Evolutionary conservation across 2,329 filamentous ascomycete genomes (phyloP).

Genomic region (Apiospora arundinis): DNA sequence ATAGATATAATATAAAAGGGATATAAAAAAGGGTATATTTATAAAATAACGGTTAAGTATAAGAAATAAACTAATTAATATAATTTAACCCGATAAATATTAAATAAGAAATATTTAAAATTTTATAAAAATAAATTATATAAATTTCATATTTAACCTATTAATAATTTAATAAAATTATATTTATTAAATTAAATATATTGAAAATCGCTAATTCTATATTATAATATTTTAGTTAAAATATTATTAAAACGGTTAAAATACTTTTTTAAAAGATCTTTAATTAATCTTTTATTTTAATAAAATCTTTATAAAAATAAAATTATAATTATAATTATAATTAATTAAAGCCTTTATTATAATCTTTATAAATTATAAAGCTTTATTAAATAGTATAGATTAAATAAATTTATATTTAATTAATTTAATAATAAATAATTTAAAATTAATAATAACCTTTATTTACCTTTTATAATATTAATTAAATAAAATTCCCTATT

Average conservation of each 20-base stretch:
- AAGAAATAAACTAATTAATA: too few species aligned
- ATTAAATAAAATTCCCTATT: too few species aligned
- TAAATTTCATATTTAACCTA: not conserved
- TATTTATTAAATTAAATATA: not conserved
- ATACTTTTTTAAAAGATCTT: too few species aligned
- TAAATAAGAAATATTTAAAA: too few species aligned
- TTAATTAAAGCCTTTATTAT: not conserved
- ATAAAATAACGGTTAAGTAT: too few species aligned
- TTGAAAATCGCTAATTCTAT: not conserved
- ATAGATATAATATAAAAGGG: not conserved
- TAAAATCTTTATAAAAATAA: too few species aligned
- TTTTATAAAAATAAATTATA: not conserved
- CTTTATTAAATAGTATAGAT: too few species aligned
- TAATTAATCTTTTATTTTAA: too few species aligned
- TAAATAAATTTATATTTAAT: too few species aligned
- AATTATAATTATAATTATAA: not conserved
- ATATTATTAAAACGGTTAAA: not conserved
- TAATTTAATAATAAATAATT: too few species aligned
- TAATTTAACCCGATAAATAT: too few species aligned
- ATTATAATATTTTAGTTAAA: not conserved
- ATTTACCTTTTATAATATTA: not conserved
- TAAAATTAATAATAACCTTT: not conserved
- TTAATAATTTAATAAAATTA: not conserved
- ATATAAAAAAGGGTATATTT: not conserved
- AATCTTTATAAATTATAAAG: too few species aligned